These are phyloP conservation scores for Bipolaris sorokiniana DNA, from an alignment of 2,329 filamentous ascomycete genomes.

Conservation along the genomic window DNA sequence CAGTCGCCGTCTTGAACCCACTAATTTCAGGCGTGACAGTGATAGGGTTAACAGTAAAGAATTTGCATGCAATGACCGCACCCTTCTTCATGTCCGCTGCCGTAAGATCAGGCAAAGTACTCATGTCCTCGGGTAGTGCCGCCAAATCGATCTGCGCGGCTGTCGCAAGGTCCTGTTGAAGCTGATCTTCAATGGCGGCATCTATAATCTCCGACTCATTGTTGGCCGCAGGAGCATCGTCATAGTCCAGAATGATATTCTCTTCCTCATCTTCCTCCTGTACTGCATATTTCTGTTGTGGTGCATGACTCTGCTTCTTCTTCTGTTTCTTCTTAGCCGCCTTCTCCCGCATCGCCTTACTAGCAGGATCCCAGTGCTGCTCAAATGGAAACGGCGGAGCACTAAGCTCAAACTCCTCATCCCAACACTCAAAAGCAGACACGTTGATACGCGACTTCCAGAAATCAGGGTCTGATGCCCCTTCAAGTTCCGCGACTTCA, in stretches of 20 bases:
- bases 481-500: conserved; percentile 30
- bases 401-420: conserved; percentile 63
- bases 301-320: conserved; percentile 53
- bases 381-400: conserved; percentile 88
- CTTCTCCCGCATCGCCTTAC: conserved; percentile 63
- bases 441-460: conserved; percentile 80
- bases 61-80: conserved; percentile 72
- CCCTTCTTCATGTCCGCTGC: conserved; percentile 60
- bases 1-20: conserved; percentile 66
- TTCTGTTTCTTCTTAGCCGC: conserved; percentile 63
- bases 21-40: conserved; percentile 68
- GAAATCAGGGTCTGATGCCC: conserved; percentile 59
- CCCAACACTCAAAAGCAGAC: conserved; percentile 81
- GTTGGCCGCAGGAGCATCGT: conserved; percentile 31
- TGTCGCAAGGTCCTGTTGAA: conserved; percentile 54
- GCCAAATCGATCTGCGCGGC: conserved; percentile 65
- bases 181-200: conserved; percentile 39
- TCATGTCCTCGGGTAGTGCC: conserved; percentile 63
- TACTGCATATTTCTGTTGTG: conserved; percentile 42
- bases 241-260: conserved; percentile 42
- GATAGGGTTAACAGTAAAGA: conserved; percentile 65
- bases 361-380: conserved; percentile 85
- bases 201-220: conserved; percentile 30
- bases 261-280: conserved; percentile 49
- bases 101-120: conserved; percentile 59